Evolutionary conservation across 2,329 filamentous ascomycete genomes (phyloP).

Genomic region (Penicillium sp.): DNA sequence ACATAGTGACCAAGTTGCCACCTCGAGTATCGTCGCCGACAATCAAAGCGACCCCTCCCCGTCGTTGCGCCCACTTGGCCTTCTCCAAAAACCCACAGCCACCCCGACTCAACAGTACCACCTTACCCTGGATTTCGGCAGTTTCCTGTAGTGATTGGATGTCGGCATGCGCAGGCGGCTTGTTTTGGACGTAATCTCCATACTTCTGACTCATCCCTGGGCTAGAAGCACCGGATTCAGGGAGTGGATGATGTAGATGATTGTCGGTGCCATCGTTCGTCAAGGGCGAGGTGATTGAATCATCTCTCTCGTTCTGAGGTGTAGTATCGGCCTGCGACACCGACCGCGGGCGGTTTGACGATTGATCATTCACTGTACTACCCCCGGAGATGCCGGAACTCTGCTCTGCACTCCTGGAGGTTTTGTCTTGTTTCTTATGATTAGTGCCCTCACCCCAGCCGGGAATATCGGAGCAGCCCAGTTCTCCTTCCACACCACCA

Average conservation of each 20-base stretch:
- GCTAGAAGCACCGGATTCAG: constrained; percentile 42
- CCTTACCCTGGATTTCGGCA: constrained; percentile 88
- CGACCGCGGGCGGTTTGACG: constrained; percentile 22
- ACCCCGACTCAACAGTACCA: constrained; percentile 85
- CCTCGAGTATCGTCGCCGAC: constrained; percentile 91
- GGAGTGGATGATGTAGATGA: constrained; percentile 65
- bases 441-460: constrained; percentile 71
- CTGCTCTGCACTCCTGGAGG: constrained; percentile 21
- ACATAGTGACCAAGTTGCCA: constrained; percentile 92
- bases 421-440: constrained; percentile 32
- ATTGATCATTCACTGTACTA: constrained; percentile 22
- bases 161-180: constrained; percentile 66
- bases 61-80: constrained; percentile 91
- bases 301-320: constrained; percentile 17
- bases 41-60: constrained; percentile 84
- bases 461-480: constrained; percentile 92
- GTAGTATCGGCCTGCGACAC: constrained; percentile 26
- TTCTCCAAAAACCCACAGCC: constrained; percentile 97
- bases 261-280: constrained; percentile 79
- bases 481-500: constrained; percentile 68
- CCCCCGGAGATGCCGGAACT: constrained; percentile 24
- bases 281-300: constrained; percentile 21
- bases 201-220: constrained; percentile 35
- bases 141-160: constrained; percentile 89
- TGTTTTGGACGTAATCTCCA: constrained; percentile 32